These are phyloP conservation scores for Chamaecrista fasciculata DNA, from an alignment of 306 rosid species.

Conservation along the genomic window DNA sequence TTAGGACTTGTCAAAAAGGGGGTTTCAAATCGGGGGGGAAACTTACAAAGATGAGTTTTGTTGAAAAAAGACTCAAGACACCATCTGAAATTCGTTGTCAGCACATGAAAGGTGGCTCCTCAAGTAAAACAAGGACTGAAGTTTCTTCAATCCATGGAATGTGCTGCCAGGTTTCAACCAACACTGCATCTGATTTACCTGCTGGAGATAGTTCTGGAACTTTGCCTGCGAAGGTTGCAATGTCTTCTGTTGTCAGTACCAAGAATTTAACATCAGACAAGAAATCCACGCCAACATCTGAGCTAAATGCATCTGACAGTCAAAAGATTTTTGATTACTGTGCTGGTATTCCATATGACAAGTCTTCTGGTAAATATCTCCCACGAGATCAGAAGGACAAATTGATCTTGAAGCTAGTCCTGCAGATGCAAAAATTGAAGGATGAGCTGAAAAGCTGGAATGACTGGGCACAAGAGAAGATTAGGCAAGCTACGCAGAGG, in stretches of 20 bases:
- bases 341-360: slow-evolving; percentile 53
- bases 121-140: slow-evolving; percentile 25
- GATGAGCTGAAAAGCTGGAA: slow-evolving; percentile 51
- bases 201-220: slow-evolving; percentile 30
- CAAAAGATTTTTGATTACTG: slow-evolving; percentile 35
- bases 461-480: slow-evolving; percentile 57
- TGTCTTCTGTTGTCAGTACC: slow-evolving; percentile 20
- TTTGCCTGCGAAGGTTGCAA: slow-evolving; percentile 32
- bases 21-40: slow-evolving; percentile 43
- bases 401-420: slow-evolving; percentile 43
- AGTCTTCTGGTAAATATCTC: slow-evolving; percentile 40
- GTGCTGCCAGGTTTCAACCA: slow-evolving; percentile 31
- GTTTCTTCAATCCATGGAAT: slow-evolving; percentile 10
- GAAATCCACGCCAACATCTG: slow-evolving; percentile 24
- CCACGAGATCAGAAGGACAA: slow-evolving; percentile 51
- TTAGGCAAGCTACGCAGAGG: slow-evolving; percentile 60
- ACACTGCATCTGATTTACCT: slow-evolving; percentile 30
- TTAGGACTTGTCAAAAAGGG: slow-evolving; percentile 50
- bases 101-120: slow-evolving; percentile 35
- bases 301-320: slow-evolving; percentile 9
- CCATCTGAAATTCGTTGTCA: slow-evolving; percentile 38
- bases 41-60: slow-evolving; percentile 35
- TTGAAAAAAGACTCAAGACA: slow-evolving; percentile 48
- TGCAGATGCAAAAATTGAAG: slow-evolving; percentile 44
- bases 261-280: slow-evolving; percentile 25